A percentile compares a stretch with the other conserved stretches of the same genome.
phyloP scores from a whole-genome alignment of 371 early-diverging fungal species.

The Mucor mucedo region DNA sequence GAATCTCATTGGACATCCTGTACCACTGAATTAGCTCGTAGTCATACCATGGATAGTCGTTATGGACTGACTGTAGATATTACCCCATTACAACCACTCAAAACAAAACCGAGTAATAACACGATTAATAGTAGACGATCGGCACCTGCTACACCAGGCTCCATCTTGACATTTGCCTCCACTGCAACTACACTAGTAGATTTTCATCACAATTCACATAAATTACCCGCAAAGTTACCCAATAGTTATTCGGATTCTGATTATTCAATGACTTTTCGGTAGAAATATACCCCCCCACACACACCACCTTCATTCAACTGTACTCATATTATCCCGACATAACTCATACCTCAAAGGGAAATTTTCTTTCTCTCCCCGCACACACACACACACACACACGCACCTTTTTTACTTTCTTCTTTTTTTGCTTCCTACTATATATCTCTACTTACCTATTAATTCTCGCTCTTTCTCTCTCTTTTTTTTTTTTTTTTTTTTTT shows the following conservation, averaged over 20 bases:
- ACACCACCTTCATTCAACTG: neutral
- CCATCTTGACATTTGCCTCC: constrained; percentile 47
- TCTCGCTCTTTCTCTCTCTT: neutral
- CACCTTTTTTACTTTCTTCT: too few species aligned
- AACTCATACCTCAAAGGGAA: neutral
- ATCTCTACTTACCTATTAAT: too few species aligned
- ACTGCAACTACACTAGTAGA: constrained; percentile 42
- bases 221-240: constrained; percentile 7
- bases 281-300: neutral
- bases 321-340: constrained; percentile 8
- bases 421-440: too few species aligned
- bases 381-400: too few species aligned
- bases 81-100: constrained; percentile 25
- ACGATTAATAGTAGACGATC: constrained; percentile 18
- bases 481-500: neutral
- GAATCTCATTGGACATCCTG: constrained; percentile 21
- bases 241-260: neutral
- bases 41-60: neutral
- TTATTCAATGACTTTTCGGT: constrained; percentile 7
- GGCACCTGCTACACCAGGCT: constrained; percentile 38
- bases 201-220: constrained; percentile 17
- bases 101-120: constrained; percentile 37
- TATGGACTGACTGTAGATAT: constrained; percentile 5
- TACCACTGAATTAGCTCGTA: constrained; percentile 10
- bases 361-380: neutral